Evolutionary conservation across 441 rosid species (phyloP), one percentile per base, ranked within the genome.

Genomic region (Populus hybrid): DNA sequence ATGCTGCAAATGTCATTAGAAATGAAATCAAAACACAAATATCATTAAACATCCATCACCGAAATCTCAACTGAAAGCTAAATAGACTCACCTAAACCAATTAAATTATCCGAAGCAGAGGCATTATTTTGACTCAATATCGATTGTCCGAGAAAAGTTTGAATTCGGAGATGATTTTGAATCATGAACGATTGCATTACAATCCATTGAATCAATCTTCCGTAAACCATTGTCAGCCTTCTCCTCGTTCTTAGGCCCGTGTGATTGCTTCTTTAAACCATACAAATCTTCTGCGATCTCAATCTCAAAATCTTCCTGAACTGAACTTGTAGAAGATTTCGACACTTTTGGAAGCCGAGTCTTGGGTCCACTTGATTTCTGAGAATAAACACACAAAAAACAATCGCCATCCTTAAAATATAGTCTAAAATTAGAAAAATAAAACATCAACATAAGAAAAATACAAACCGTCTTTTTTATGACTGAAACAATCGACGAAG

Each of bases 231-330:
- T 76, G 53, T 23, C 87, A 24, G 69, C 72, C 57, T 67, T 77
- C 50, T 90, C 93, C 53, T 83, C 90, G 83, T 88, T 89, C 2
- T 86, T 85, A 16, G 91, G 84, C 3, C 80, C 87, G 69, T 82
- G 85, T 67, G 98, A 89, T 84, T 88, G 93, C 83, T 90, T 86
- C 91, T 83, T 87, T 89, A 93, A 87, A 9, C 93, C 97, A 66
- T 88, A 93, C 53, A 93, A 82, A 16, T 92, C 95, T 82, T 92
- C 95, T 0, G 97, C 97, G 30, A 93, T 93, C 90, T 93, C 98
- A 76, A 93, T 89, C 88, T 93, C 97, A 74, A 87, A 84, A 69
- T 89, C 91, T 24, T 89, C 91, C 67, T 88, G 87, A 74, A 79
- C 83, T n/a, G 88, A 86, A 18, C 84, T 77, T 9, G 89, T 78